Evolutionary conservation across 164 flowering plant genomes (phyloP).

Genomic region (Magnolia sinica): DNA sequence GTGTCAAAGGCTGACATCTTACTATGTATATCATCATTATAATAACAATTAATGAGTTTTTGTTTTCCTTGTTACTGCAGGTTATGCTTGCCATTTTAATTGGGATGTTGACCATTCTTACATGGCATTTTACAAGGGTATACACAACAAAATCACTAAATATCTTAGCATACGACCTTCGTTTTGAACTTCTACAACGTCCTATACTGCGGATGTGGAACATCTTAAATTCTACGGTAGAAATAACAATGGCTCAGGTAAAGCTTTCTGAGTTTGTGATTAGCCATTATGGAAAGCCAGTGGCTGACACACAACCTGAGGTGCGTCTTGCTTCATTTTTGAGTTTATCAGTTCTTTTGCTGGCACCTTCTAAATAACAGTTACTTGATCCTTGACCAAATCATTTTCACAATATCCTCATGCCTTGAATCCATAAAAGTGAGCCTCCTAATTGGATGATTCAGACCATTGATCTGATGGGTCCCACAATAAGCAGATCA

Average conservation of each 20-base stretch:
- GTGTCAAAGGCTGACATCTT: too few relatives aligned
- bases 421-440: neutral
- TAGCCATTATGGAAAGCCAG: constrained; percentile 48
- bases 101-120: constrained; percentile 80
- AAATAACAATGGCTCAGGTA: constrained; percentile 85
- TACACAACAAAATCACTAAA: constrained; percentile 79
- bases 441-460: neutral
- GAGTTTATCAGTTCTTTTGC: neutral
- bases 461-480: neutral
- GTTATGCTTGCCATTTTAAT: constrained; percentile 93
- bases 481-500: neutral
- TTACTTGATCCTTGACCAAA: neutral
- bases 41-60: too few relatives aligned
- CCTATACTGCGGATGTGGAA: constrained; percentile 95
- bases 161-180: constrained; percentile 82
- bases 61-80: constrained; percentile 41
- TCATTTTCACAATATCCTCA: neutral
- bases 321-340: constrained; percentile 30
- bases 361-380: neutral
- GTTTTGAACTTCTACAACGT: constrained; percentile 88
- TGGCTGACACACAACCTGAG: constrained; percentile 67
- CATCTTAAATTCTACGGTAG: constrained; percentile 82
- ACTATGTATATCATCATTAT: neutral
- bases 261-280: constrained; percentile 88
- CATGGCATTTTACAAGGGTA: constrained; percentile 91